Evolutionary conservation across 1,284 basidiomycete species (phyloP).

Genomic region (Takashimella tepidaria): DNA sequence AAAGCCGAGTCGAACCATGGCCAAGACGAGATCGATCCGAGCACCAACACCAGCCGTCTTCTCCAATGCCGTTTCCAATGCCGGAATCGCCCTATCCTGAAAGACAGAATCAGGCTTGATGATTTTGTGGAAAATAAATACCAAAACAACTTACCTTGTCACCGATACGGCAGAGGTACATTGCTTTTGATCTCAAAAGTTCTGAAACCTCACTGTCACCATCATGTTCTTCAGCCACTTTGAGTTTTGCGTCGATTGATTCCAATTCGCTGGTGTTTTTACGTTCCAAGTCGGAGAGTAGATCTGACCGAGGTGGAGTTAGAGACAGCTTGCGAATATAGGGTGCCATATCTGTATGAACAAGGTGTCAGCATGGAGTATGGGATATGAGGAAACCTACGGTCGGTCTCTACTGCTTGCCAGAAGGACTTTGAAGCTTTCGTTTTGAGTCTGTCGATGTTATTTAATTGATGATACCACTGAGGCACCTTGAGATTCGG

Average conservation of each 20-base stretch:
- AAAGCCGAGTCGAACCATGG: slow-evolving; percentile 82
- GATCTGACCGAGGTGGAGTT: slow-evolving; percentile 52
- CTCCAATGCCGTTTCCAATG: slow-evolving; percentile 77
- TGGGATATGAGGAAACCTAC: slow-evolving; percentile 50
- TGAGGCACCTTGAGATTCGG: slow-evolving; percentile 78
- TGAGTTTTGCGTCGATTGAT: slow-evolving; percentile 70
- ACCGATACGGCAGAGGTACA: slow-evolving; percentile 82
- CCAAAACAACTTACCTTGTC: slow-evolving; percentile 69
- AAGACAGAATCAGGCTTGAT: neutral
- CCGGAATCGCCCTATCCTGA: slow-evolving; percentile 68
- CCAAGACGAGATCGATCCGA: slow-evolving; percentile 85
- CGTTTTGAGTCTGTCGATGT: slow-evolving; percentile 61
- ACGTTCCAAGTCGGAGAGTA: slow-evolving; percentile 66
- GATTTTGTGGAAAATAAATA: slow-evolving; percentile 14
- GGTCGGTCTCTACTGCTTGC: slow-evolving; percentile 76
- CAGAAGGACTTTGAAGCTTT: slow-evolving; percentile 63
- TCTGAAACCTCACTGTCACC: slow-evolving; percentile 93
- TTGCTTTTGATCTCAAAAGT: slow-evolving; percentile 75
- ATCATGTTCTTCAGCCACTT: slow-evolving; percentile 82
- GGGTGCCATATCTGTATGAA: slow-evolving; percentile 67
- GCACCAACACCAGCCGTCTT: slow-evolving; percentile 92
- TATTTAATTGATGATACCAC: slow-evolving; percentile 67
- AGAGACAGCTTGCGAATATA: slow-evolving; percentile 53
- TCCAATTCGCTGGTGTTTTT: slow-evolving; percentile 72
- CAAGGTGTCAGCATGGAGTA: slow-evolving; percentile 4